Evolutionary conservation across 2,329 filamentous ascomycete genomes (phyloP).

Genomic region (Phyllosticta citrichinensis): DNA sequence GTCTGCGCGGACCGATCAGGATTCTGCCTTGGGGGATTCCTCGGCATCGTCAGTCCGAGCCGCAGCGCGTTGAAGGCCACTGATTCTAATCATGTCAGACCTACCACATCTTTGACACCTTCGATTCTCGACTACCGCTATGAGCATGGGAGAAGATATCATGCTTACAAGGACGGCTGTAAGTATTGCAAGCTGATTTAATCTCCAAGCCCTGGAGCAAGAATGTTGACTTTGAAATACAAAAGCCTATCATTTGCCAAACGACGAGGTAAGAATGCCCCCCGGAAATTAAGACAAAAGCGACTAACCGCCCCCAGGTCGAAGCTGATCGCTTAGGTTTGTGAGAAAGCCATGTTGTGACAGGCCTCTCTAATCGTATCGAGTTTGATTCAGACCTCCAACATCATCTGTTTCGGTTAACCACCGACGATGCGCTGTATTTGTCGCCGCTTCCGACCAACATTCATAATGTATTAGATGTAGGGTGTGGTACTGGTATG

Average conservation of each 20-base stretch:
- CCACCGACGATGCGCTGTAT: constrained; percentile 21
- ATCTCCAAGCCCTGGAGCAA: not conserved
- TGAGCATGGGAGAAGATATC: constrained; percentile 11
- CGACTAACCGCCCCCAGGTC: constrained; percentile 15
- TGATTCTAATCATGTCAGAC: not conserved
- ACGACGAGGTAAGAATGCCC: constrained; percentile 21
- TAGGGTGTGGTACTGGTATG: constrained; percentile 24
- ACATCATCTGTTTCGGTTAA: constrained; percentile 25
- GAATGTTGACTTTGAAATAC: not conserved
- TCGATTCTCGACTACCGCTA: constrained; percentile 21
- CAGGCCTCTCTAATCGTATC: not conserved
- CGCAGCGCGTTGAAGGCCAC: not conserved
- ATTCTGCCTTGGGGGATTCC: not conserved
- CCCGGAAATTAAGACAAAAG: not conserved
- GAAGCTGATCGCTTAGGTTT: not conserved
- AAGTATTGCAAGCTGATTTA: not conserved
- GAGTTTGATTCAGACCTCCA: constrained; percentile 19
- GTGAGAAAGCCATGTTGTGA: not conserved
- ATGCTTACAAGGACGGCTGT: not conserved
- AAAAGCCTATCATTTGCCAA: constrained; percentile 19
- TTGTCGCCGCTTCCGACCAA: constrained; percentile 19
- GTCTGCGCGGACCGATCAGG: not conserved
- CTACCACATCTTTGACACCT: constrained; percentile 10
- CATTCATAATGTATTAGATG: constrained; percentile 22
- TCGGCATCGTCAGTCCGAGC: not conserved